Percentiles rank a stretch among this genome's conserved stretches.
These are phyloP conservation scores for Trypanosoma mega DNA, from an alignment of 208 protist species.

Conservation along the genomic window DNA sequence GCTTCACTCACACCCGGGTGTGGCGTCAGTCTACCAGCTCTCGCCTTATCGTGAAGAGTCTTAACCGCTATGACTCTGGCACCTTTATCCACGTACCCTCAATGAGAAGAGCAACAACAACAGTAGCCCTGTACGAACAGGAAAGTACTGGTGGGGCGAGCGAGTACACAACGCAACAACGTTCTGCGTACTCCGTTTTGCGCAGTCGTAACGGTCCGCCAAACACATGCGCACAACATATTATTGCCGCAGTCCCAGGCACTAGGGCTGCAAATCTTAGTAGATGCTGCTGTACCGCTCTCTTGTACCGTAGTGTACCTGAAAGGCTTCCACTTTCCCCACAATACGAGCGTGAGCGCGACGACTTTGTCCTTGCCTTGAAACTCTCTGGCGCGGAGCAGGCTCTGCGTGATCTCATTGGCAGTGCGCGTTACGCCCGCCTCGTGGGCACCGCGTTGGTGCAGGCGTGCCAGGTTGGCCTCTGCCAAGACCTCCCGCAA, in stretches of 20 bases:
- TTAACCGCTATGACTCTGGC: conserved; percentile 28
- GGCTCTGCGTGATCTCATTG: conserved; percentile 19
- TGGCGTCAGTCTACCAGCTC: background rate
- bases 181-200: conserved; percentile 72
- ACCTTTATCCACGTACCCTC: background rate
- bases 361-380: conserved; percentile 64
- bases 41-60: conserved; percentile 24
- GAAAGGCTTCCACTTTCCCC: background rate
- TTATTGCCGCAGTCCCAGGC: conserved; percentile 22
- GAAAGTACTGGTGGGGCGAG: background rate
- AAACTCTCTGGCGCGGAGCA: conserved; percentile 46
- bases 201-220: conserved; percentile 37
- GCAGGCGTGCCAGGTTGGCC: conserved; percentile 20
- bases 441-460: conserved; percentile 32
- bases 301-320: conserved; percentile 25
- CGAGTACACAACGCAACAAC: conserved; percentile 21
- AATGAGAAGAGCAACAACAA: background rate
- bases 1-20: conserved; percentile 7
- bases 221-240: conserved; percentile 36
- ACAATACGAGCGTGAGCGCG: conserved; percentile 33
- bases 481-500: conserved; percentile 36
- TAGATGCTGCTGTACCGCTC: conserved; percentile 35
- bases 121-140: no score
- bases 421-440: conserved; percentile 21
- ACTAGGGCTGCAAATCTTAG: conserved; percentile 4